These are phyloP conservation scores for Saccharomycodes ludwigii DNA, from an alignment of 805 yeast genomes.

Conservation along the genomic window DNA sequence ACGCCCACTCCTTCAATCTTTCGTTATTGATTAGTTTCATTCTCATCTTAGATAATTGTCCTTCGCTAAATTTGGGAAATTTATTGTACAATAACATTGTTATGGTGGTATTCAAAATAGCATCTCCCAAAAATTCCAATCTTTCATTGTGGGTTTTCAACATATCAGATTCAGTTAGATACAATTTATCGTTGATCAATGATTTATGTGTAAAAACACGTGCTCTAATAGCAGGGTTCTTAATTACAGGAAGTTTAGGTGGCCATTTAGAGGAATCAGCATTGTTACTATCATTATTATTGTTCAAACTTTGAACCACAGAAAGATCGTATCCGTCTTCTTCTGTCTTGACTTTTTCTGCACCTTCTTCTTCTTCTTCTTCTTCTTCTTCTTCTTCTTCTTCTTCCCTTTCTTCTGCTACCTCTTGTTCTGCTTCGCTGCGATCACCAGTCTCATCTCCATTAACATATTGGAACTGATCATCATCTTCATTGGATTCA, in stretches of 20 bases:
- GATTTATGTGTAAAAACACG: slow-evolving; percentile 80
- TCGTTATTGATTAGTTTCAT: slow-evolving; percentile 62
- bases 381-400: slow-evolving; percentile 10
- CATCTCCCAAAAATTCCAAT: slow-evolving; percentile 83
- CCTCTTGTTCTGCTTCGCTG: neutral
- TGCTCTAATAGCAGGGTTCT: slow-evolving; percentile 43
- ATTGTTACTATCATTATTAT: slow-evolving; percentile 10
- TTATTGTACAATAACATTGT: slow-evolving; percentile 53
- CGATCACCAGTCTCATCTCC: slow-evolving; percentile 1
- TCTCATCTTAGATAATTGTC: slow-evolving; percentile 62
- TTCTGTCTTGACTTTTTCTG: slow-evolving; percentile 19
- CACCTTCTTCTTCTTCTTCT: slow-evolving; percentile 18
- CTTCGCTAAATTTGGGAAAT: slow-evolving; percentile 69
- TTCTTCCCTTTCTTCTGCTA: slow-evolving; percentile 2
- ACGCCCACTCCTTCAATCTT: slow-evolving; percentile 58
- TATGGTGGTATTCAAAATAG: slow-evolving; percentile 62
- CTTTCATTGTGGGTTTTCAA: slow-evolving; percentile 69
- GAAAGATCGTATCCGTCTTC: slow-evolving; percentile 22
- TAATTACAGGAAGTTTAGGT: slow-evolving; percentile 62
- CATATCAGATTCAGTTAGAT: slow-evolving; percentile 43
- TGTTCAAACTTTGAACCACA: too few relatives aligned
- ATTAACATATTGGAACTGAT: too few relatives aligned
- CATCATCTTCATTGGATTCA: slow-evolving; percentile 4
- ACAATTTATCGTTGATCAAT: slow-evolving; percentile 42
- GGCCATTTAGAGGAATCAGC: slow-evolving; percentile 32